A percentile compares a stretch with the other conserved stretches of the same genome.
These are phyloP conservation scores for Trichoderma sp. DNA, from an alignment of 2,329 filamentous ascomycete species.

Conservation along the genomic window DNA sequence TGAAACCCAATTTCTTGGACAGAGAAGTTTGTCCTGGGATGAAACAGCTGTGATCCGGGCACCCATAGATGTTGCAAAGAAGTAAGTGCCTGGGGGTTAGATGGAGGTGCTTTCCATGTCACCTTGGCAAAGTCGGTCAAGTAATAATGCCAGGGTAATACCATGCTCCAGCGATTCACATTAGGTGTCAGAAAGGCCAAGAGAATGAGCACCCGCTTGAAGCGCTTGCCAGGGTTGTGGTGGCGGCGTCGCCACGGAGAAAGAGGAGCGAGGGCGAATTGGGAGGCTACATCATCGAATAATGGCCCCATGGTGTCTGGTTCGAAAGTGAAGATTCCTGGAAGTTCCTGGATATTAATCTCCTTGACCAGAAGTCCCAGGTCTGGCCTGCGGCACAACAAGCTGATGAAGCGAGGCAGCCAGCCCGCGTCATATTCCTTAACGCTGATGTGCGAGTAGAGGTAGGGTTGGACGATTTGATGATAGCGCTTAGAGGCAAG, in stretches of 20 bases:
- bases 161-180: neutral
- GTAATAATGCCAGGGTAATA: neutral
- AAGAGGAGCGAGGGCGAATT: neutral
- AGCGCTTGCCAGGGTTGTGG: neutral
- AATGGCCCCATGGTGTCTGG: neutral
- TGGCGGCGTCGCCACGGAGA: neutral
- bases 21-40: neutral
- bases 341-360: neutral
- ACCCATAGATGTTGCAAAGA: neutral
- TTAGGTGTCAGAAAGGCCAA: neutral
- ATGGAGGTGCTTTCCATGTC: neutral
- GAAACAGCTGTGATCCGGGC: neutral
- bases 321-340: neutral
- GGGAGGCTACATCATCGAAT: neutral
- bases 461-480: neutral
- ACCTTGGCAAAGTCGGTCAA: neutral
- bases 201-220: neutral
- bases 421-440: neutral
- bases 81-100: neutral
- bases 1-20: neutral
- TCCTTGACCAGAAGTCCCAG: neutral
- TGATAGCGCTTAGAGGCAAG: neutral
- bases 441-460: conserved; percentile 1
- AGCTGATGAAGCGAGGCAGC: neutral
- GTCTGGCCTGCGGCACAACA: neutral